Evolutionary conservation across 2,329 filamentous ascomycete species (phyloP).

Genomic region (Thelonectria blattea): DNA sequence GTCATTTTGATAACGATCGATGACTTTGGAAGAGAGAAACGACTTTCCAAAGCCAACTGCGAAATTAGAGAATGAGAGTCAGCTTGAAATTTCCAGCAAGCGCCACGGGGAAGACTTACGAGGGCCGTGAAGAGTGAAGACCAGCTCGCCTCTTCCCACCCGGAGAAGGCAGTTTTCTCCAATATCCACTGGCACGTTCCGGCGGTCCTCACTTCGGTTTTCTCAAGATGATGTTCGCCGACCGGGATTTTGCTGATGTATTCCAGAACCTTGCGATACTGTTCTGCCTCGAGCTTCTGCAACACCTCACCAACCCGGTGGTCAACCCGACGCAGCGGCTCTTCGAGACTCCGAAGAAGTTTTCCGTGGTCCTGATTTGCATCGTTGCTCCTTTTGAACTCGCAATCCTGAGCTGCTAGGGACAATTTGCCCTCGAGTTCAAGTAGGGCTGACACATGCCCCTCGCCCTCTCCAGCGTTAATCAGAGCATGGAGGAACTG

Average conservation of each 20-base stretch:
- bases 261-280: neutral
- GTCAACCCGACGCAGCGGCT: constrained; percentile 3
- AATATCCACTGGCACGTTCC: constrained; percentile 11
- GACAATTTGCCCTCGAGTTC: neutral
- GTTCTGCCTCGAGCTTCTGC: neutral
- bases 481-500: constrained; percentile 8
- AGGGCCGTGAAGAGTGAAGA: neutral
- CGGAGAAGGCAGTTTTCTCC: neutral
- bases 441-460: neutral
- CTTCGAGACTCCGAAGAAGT: neutral
- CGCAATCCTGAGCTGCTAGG: neutral
- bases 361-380: neutral
- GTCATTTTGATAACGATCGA: constrained; percentile 6
- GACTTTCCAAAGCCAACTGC: constrained; percentile 9
- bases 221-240: constrained; percentile 5
- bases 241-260: constrained; percentile 5
- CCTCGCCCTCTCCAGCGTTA: neutral
- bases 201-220: neutral
- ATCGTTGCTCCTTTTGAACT: neutral
- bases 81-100: neutral
- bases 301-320: neutral
- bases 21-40: constrained; percentile 5
- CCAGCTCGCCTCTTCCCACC: neutral
- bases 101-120: neutral
- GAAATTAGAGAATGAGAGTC: neutral